Base-by-base conservation (phyloP, 176 grass and related monocot species). In the barley (Hordeum vulgare) region DNA sequence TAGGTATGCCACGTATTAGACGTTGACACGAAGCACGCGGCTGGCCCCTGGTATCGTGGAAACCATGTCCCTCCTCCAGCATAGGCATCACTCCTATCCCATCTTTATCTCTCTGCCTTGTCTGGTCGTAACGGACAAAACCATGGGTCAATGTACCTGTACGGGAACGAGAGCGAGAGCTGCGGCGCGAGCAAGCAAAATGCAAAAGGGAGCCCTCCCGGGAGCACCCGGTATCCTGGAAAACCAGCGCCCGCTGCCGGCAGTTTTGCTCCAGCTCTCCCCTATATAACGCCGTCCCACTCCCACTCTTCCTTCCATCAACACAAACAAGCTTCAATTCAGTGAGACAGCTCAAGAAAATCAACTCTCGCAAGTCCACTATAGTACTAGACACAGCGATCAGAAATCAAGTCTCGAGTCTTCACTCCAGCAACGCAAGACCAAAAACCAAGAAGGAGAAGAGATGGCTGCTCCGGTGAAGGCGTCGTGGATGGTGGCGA, bases 401-500 rank as follows among this genome's bases (percentile, higher is more conserved):
- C 59, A 60, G 9, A 60, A 60, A 1, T 0, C 57, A 33, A 31
- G 31, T 33, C 31, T 33, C 4, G 3, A 5, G 9, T 11, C 1
- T 25, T 9, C 56, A 18, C 15, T n/a, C 18, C 2, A n/a, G 20
- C 20, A n/a, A 7, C 0, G 2, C 2, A 15, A 47, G 44, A 42
- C 11, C 41, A 44, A 41, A 41, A 9, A 21, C 31, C 34, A 37
- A 41, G 37, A 12, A 71, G 68, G 1, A 71, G 37, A 24, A 41
- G 66, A 71, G n/a, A 44, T 49, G 57, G 18, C 72, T 0, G 27
- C 2, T 9, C 31, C 74, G 59, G 64, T 74, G 9, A 92, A 58
- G 84, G 83, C 81, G 9, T 86, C 83, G 13, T 83, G 81, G 74
- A 39, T 80, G 6, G 83, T 75, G 23, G 75, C 86, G 15, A 76